Evolutionary conservation across 345 rosid genomes (phyloP).

Genomic region (Kernera saxatilis): DNA sequence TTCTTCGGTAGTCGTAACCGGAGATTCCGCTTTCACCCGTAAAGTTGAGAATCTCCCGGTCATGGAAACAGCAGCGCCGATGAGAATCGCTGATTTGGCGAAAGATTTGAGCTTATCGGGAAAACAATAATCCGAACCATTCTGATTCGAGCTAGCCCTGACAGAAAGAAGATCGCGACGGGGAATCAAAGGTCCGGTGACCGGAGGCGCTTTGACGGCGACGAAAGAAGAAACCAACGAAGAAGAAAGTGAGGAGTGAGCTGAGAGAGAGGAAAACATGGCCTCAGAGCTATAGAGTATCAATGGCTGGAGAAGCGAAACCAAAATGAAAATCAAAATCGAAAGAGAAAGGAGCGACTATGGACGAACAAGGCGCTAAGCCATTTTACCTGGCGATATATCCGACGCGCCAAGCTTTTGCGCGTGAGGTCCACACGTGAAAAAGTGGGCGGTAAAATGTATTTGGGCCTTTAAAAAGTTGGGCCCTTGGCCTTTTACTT

Average conservation of each 20-base stretch:
- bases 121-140: background rate
- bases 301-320: conserved; percentile 5
- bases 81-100: conserved; percentile 47
- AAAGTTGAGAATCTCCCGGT: conserved; percentile 37
- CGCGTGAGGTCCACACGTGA: background rate
- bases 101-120: conserved; percentile 37
- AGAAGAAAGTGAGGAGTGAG: conserved; percentile 14
- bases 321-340: background rate
- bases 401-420: background rate
- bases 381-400: background rate
- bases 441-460: background rate
- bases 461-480: background rate
- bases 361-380: background rate
- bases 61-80: conserved; percentile 48
- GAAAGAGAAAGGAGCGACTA: background rate
- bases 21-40: conserved; percentile 56
- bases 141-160: conserved; percentile 29
- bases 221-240: conserved; percentile 18
- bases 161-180: conserved; percentile 16
- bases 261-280: conserved; percentile 38
- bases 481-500: background rate
- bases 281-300: background rate
- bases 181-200: conserved; percentile 15
- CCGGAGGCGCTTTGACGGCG: conserved; percentile 23
- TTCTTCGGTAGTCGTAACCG: conserved; percentile 38